phyloP scores from a whole-genome alignment of 352 stramenopile species.

The Phytophthora pluvialis region DNA sequence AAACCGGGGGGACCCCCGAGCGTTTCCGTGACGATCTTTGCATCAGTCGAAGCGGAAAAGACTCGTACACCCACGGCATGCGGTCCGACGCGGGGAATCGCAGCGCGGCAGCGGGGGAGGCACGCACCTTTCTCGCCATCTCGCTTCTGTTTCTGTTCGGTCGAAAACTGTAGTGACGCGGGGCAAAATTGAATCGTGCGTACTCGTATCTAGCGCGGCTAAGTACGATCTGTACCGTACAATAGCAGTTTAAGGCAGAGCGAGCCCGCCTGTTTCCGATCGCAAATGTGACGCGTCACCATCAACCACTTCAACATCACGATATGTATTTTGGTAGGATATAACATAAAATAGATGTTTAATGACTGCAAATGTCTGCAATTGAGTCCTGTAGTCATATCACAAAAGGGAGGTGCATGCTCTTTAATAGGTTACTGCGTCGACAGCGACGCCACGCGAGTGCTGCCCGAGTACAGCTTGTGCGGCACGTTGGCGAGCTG shows the following conservation, averaged over 20 bases:
- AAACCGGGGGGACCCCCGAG: background rate
- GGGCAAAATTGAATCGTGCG: slow-evolving; percentile 1
- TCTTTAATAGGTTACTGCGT: slow-evolving; percentile 3
- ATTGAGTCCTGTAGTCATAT: background rate
- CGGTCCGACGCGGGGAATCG: background rate
- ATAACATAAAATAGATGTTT: background rate
- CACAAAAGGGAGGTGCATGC: slow-evolving; percentile 1
- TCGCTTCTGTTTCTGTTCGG: slow-evolving; percentile 11
- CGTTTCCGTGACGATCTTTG: background rate
- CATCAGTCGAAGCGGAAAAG: background rate
- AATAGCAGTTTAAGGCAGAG: background rate
- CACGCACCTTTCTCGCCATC: slow-evolving; percentile 47
- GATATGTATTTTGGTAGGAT: background rate
- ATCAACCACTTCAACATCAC: slow-evolving; percentile 26
- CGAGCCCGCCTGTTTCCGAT: background rate
- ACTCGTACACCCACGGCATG: background rate
- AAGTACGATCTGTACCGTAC: slow-evolving; percentile 12
- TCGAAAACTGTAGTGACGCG: slow-evolving; percentile 33
- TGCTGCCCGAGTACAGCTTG: slow-evolving; percentile 59
- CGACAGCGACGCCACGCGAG: slow-evolving; percentile 33
- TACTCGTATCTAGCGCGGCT: slow-evolving; percentile 1
- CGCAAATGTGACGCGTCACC: slow-evolving; percentile 22
- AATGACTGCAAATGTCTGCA: background rate
- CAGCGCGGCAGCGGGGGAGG: background rate
- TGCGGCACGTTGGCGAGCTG: slow-evolving; percentile 61